These are phyloP conservation scores for Rhizopus delemar DNA, from an alignment of 371 early-diverging fungal genomes.

Conservation along the genomic window DNA sequence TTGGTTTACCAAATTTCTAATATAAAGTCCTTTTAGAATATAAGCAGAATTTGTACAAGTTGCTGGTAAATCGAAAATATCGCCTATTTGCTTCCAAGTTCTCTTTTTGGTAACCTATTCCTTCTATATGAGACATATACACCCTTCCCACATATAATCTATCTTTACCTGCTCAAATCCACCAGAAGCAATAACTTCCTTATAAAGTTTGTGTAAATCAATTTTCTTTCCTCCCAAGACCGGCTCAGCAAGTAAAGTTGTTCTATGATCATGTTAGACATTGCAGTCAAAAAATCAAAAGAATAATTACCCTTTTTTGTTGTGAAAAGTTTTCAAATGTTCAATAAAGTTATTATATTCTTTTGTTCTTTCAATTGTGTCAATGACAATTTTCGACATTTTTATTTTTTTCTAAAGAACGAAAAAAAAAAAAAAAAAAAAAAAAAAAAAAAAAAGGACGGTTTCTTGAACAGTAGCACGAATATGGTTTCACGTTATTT, in stretches of 20 bases:
- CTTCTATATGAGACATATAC: background rate
- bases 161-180: conserved; percentile 70
- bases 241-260: conserved; percentile 66
- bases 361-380: conserved; percentile 69
- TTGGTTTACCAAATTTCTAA: conserved; percentile 53
- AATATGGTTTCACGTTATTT: no score
- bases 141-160: background rate
- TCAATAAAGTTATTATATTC: conserved; percentile 73
- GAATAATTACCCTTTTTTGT: conserved; percentile 62
- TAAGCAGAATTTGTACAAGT: conserved; percentile 86
- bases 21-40: conserved; percentile 75
- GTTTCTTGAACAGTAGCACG: no score
- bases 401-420: background rate
- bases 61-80: conserved; percentile 72
- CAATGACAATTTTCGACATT: conserved; percentile 38
- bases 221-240: conserved; percentile 76
- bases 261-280: conserved; percentile 37
- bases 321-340: conserved; percentile 70
- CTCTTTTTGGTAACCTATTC: conserved; percentile 68
- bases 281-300: background rate
- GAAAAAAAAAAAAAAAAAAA: background rate
- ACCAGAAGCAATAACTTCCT: conserved; percentile 66
- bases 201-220: conserved; percentile 69
- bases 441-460: no score
- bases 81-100: conserved; percentile 76